These are phyloP conservation scores for Styphnolobium japonicum DNA, from an alignment of 306 rosid species.

Conservation along the genomic window DNA sequence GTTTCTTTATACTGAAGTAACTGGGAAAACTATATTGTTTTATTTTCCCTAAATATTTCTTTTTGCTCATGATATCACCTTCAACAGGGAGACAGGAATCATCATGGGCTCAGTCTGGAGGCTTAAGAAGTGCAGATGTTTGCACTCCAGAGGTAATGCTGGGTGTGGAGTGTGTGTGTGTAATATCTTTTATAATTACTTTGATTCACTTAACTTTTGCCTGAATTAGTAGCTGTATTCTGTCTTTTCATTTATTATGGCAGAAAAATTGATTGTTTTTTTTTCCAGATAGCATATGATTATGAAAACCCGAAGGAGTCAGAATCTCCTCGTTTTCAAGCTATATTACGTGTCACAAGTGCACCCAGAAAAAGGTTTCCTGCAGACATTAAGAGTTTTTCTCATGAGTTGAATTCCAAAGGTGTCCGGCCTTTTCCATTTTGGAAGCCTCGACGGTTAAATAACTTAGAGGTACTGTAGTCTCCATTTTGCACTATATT, in stretches of 20 bases:
- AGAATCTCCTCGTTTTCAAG: constrained; percentile 99
- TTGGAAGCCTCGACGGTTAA: constrained; percentile 94
- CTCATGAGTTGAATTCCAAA: constrained; percentile 93
- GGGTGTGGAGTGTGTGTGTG: constrained; percentile 5
- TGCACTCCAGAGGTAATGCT: constrained; percentile 86
- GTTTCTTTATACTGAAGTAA: constrained; percentile 17
- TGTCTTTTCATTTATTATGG: constrained; percentile 18
- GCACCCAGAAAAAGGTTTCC: constrained; percentile 95
- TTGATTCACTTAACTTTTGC: constrained; percentile 1
- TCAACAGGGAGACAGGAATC: constrained; percentile 60
- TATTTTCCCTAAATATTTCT: constrained; percentile 16
- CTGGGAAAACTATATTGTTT: constrained; percentile 18
- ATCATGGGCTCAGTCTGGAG: constrained; percentile 57
- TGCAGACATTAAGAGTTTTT: constrained; percentile 86
- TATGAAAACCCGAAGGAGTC: constrained; percentile 98
- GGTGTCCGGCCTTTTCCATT: constrained; percentile 95
- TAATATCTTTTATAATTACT: not conserved
- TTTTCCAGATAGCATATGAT: constrained; percentile 69
- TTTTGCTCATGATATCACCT: constrained; percentile 32
- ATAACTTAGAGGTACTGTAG: constrained; percentile 77
- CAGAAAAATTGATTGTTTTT: constrained; percentile 23
- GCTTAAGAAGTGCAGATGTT: constrained; percentile 63
- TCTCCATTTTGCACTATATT: constrained; percentile 17
- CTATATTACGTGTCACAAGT: constrained; percentile 88
- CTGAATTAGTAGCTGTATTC: constrained; percentile 1